phyloP scores from a whole-genome alignment of 441 rosid genomes.

The Sinapis alba region DNA sequence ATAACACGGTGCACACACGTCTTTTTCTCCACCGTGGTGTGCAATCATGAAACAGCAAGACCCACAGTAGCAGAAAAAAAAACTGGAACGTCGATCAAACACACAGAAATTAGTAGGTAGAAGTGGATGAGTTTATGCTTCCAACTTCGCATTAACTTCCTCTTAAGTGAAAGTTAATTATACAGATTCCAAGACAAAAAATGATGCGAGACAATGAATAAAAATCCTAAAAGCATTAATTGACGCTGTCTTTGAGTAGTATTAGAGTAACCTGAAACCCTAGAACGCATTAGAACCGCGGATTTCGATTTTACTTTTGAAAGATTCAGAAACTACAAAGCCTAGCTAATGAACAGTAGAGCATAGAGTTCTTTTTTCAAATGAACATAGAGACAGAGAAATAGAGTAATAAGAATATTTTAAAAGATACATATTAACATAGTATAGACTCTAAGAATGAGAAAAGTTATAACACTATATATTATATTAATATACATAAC shows the following conservation, averaged over 20 bases:
- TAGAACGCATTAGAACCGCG: constrained; percentile 30
- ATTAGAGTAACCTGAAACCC: constrained; percentile 35
- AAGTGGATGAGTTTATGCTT: constrained; percentile 37
- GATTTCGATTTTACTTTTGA: not conserved
- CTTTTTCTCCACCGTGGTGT: constrained; percentile 16
- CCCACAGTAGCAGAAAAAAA: constrained; percentile 8
- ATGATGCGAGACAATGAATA: not conserved
- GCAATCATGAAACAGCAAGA: constrained; percentile 29
- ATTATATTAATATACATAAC: too few relatives aligned
- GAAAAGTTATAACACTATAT: too few relatives aligned
- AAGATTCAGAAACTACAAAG: constrained; percentile 1
- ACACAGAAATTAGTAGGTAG: constrained; percentile 28
- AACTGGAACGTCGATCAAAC: constrained; percentile 18
- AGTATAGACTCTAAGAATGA: not conserved
- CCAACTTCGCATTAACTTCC: constrained; percentile 30
- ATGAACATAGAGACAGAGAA: not conserved
- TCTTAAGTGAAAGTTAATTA: constrained; percentile 13
- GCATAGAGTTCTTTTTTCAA: not conserved
- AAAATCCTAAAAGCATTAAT: constrained; percentile 3
- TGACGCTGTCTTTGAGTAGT: constrained; percentile 10
- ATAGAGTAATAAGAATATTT: not conserved
- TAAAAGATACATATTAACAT: not conserved
- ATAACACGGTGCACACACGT: constrained; percentile 19
- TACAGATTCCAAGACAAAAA: constrained; percentile 30
- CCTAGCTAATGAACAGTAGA: constrained; percentile 21